These are phyloP conservation scores for Litchi chinensis DNA, from an alignment of 345 rosid genomes.

Conservation along the genomic window DNA sequence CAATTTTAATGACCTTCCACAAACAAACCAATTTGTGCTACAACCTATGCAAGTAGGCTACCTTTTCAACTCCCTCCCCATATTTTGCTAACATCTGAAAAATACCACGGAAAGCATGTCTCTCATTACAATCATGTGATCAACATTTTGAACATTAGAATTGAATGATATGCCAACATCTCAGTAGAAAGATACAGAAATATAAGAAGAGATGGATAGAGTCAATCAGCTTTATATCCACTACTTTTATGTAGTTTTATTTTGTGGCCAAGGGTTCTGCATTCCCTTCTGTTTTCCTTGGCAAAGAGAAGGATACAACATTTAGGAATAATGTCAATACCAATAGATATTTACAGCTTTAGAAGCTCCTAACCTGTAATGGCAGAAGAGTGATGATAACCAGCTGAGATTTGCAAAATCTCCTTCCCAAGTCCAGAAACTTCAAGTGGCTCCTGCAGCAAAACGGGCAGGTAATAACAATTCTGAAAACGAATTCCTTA, in stretches of 20 bases:
- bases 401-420: constrained; percentile 72
- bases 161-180: background rate
- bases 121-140: too few species aligned
- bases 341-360: background rate
- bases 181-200: background rate
- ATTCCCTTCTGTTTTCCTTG: background rate
- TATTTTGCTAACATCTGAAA: too few species aligned
- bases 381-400: constrained; percentile 91
- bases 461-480: background rate
- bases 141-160: background rate
- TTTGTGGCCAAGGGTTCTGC: background rate
- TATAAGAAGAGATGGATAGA: background rate
- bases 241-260: background rate
- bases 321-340: background rate
- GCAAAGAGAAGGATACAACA: background rate
- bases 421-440: constrained; percentile 68
- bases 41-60: too few species aligned
- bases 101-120: too few species aligned
- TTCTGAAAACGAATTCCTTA: constrained; percentile 1
- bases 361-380: constrained; percentile 59
- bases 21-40: too few species aligned
- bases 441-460: constrained; percentile 72
- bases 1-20: too few species aligned
- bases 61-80: too few species aligned
- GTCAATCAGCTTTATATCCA: background rate